Base-by-base conservation (phyloP, 2,329 filamentous ascomycete genomes). In the Balansia obtecta region DNA sequence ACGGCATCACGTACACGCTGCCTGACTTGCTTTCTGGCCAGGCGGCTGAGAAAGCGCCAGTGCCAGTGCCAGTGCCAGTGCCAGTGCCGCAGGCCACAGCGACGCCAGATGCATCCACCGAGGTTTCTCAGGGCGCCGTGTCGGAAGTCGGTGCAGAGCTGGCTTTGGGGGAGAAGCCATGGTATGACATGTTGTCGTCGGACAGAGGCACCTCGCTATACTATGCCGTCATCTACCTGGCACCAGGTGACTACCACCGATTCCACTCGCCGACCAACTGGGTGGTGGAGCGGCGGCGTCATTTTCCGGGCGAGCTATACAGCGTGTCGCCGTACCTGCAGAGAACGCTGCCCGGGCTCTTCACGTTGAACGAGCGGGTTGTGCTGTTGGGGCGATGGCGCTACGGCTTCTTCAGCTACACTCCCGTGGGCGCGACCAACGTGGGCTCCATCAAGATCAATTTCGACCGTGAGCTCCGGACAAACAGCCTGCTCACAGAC, bases 371-470 rank as follows among this genome's bases (percentile, higher is more conserved):
- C 68, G 93, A 98, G 70, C 83, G 93, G 50, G 88, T 98, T 22
- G 93, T 95, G 1, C 79, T 98, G 0, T 76, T 98, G 1, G 93
- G 93, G 16, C 80, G 89, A 52, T 98, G 93, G 93, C 85, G 90
- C 50, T 94, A 88, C 79, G 93, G 93, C 16, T 97, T 98, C 77
- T 98, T 98, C 74, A 86, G 84, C 57, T 96, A 89, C 70, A 91
- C 88, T 0, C 90, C 94, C 13, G 93, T 98, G 34, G 93, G 93
- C 55, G 93, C 93, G 8, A 98, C 93, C 20, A 98, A 98, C 61
- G 93, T 98, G 43, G 93, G 93, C 50, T 94, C 87, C 53, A 97
- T 98, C 70, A 86, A 88, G 64, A 80, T 98, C 72, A 96, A 98
- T 71, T 98, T 98, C 66, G 94, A 98, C 69, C 76, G 83, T 53